Percentiles rank a stretch among this genome's conserved stretches.
These are phyloP conservation scores for Citrullus colocynthis DNA, from an alignment of 306 rosid species.

Conservation along the genomic window DNA sequence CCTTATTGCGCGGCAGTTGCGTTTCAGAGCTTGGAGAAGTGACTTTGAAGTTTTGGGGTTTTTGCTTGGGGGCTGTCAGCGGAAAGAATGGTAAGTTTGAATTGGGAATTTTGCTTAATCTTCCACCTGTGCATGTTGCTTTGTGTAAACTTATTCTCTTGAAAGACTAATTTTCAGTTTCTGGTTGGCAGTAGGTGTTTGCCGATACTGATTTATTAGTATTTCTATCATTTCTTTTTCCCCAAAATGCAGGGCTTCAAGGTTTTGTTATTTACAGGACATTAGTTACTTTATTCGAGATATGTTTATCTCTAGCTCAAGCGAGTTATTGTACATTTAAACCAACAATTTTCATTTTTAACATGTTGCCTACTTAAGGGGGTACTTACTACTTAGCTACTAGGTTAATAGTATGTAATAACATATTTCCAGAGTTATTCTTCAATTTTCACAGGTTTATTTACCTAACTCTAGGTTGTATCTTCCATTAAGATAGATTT, in stretches of 20 bases:
- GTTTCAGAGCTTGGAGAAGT: not conserved
- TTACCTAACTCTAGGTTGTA: not conserved
- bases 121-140: not conserved
- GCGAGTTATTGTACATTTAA: not conserved
- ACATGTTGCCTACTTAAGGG: not conserved
- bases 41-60: not conserved
- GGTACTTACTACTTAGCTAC: not conserved
- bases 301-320: not conserved
- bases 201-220: not conserved
- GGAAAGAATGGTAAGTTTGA: slow-evolving; percentile 28
- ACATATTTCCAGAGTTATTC: not conserved
- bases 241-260: not conserved
- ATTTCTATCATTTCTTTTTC: not conserved
- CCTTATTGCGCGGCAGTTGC: not conserved
- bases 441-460: not conserved
- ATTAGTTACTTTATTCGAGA: not conserved
- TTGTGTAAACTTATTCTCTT: not conserved
- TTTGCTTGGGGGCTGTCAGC: not conserved
- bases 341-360: not conserved
- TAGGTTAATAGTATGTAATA: not conserved
- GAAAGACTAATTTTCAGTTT: not conserved
- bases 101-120: not conserved
- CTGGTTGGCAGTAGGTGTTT: not conserved
- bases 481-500: not conserved
- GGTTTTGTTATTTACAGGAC: not conserved